Conservation (phyloP, 177 flowering plant species). For the Vitis hybrid region DNA sequence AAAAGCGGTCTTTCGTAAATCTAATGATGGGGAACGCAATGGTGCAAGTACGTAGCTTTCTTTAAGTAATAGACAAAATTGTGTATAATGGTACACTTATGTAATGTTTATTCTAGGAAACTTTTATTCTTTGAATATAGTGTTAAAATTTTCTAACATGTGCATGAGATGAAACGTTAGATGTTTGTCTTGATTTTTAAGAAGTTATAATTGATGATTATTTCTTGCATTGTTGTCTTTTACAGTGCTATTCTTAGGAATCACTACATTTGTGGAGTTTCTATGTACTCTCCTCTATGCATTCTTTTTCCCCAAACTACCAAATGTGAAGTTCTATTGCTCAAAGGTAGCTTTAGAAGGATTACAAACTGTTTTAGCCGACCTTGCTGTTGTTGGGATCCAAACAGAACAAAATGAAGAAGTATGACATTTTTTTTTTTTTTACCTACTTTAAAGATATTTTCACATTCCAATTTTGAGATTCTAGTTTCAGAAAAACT, state of each 20-base stretch:
- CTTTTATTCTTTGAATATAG: too few species aligned
- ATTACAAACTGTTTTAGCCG: slow-evolving; percentile 75
- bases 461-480: neutral
- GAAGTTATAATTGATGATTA: neutral
- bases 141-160: too few species aligned
- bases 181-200: too few species aligned
- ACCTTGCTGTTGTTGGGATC: slow-evolving; percentile 77
- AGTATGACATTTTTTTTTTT: slow-evolving; percentile 5
- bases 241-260: slow-evolving; percentile 59
- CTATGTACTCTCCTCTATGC: slow-evolving; percentile 67
- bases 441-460: neutral
- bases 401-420: slow-evolving; percentile 24
- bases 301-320: slow-evolving; percentile 60
- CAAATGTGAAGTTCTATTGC: slow-evolving; percentile 76
- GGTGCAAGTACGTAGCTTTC: slow-evolving; percentile 59
- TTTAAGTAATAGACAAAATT: neutral
- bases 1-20: slow-evolving; percentile 65
- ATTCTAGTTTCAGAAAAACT: neutral
- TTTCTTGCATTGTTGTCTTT: neutral
- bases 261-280: slow-evolving; percentile 59
- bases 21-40: slow-evolving; percentile 62
- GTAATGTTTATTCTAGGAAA: too few species aligned
- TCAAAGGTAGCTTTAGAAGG: slow-evolving; percentile 86
- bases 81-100: too few species aligned
- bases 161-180: too few species aligned